Conservation (phyloP, 441 rosid genomes). For the Sinapis alba region DNA sequence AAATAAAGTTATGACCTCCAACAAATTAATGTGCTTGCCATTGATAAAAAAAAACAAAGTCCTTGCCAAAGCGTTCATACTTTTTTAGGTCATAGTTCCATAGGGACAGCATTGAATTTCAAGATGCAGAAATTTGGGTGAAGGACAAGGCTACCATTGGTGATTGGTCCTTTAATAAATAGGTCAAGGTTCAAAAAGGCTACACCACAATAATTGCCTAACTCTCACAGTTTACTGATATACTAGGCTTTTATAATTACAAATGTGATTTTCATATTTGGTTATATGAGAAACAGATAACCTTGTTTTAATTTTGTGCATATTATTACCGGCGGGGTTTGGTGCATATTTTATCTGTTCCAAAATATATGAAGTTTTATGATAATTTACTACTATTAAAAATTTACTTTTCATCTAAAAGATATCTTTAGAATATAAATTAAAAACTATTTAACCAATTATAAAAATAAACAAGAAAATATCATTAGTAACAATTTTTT, state of each 20-base stretch:
- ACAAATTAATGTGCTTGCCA: background rate
- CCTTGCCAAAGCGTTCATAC: slow-evolving; percentile 1
- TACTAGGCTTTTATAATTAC: background rate
- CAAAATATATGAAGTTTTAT: too few relatives aligned
- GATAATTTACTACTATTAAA: too few relatives aligned
- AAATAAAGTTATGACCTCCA: background rate
- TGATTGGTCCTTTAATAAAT: background rate
- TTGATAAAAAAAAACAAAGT: too few relatives aligned
- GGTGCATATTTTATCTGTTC: too few relatives aligned
- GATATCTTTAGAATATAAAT: too few relatives aligned
- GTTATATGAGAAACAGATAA: slow-evolving; percentile 1
- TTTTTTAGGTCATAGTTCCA: slow-evolving; percentile 3
- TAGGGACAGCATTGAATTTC: slow-evolving; percentile 21
- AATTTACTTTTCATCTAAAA: too few relatives aligned
- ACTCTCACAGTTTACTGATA: slow-evolving; percentile 7
- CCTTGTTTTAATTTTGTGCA: background rate
- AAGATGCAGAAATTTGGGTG: slow-evolving; percentile 10
- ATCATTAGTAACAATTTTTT: too few relatives aligned
- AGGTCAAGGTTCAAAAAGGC: slow-evolving; percentile 9
- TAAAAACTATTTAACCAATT: too few relatives aligned
- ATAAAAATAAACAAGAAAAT: too few relatives aligned
- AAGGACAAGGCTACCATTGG: slow-evolving; percentile 31
- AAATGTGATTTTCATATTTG: background rate
- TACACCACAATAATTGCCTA: slow-evolving; percentile 29
- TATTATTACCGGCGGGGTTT: background rate